These are phyloP conservation scores for Penicillium maclennaniae DNA, from an alignment of 495 filamentous ascomycete genomes.

Conservation along the genomic window DNA sequence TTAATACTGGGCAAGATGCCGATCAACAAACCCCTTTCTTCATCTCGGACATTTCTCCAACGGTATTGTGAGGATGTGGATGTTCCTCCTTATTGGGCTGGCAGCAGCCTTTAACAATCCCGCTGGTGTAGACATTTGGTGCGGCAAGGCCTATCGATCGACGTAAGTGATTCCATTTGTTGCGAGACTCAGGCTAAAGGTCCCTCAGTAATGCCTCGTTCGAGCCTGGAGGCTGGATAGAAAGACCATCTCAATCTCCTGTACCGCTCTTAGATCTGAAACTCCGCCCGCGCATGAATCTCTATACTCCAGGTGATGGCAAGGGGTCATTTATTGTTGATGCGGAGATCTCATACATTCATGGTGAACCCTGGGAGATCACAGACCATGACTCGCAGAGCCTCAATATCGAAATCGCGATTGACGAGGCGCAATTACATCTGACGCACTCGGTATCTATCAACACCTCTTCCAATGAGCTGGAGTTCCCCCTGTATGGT, in stretches of 20 bases:
- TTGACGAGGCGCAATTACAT: slow-evolving; percentile 20
- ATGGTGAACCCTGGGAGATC: slow-evolving; percentile 40
- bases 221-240: slow-evolving; percentile 57
- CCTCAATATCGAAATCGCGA: slow-evolving; percentile 6
- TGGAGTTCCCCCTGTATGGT: slow-evolving; percentile 43
- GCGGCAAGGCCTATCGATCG: slow-evolving; percentile 55
- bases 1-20: neutral
- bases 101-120: slow-evolving; percentile 25
- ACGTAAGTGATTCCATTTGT: slow-evolving; percentile 29
- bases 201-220: slow-evolving; percentile 47
- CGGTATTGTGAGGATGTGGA: slow-evolving; percentile 6
- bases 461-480: slow-evolving; percentile 42
- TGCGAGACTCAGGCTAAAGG: neutral
- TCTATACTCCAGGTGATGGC: slow-evolving; percentile 56
- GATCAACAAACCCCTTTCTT: slow-evolving; percentile 4
- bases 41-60: neutral
- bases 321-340: slow-evolving; percentile 57
- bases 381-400: slow-evolving; percentile 4
- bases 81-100: slow-evolving; percentile 6
- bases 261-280: slow-evolving; percentile 51
- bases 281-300: slow-evolving; percentile 55
- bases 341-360: slow-evolving; percentile 49
- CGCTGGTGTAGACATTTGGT: slow-evolving; percentile 45
- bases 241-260: slow-evolving; percentile 40
- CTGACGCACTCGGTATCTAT: slow-evolving; percentile 27